phyloP scores from a whole-genome alignment of 441 rosid genomes.

The Populus hybrid region DNA sequence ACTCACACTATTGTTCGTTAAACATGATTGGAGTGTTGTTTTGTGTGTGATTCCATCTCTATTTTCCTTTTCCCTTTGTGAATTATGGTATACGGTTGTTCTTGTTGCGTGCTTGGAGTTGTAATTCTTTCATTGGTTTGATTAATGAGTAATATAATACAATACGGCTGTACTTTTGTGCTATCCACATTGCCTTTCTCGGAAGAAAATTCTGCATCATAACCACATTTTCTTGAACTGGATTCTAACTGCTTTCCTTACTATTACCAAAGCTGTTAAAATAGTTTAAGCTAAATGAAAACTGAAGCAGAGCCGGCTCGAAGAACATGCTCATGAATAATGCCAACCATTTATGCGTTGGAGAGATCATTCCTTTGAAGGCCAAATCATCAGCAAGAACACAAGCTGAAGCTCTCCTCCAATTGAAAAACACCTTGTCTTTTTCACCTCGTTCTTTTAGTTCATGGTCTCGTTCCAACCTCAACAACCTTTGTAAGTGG shows the following conservation, averaged over 20 bases:
- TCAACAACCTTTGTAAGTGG: constrained; percentile 52
- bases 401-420: constrained; percentile 58
- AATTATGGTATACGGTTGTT: background rate
- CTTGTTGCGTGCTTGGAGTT: constrained; percentile 4
- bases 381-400: constrained; percentile 34
- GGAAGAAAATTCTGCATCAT: background rate
- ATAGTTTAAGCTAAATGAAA: background rate
- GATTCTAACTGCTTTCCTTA: background rate
- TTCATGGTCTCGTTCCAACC: constrained; percentile 37
- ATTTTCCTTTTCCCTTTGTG: background rate
- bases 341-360: constrained; percentile 19
- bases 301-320: background rate
- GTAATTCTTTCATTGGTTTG: constrained; percentile 17
- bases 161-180: background rate
- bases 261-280: background rate
- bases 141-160: background rate
- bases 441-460: constrained; percentile 28
- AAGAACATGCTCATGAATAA: background rate
- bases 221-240: background rate
- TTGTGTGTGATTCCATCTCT: background rate
- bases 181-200: background rate
- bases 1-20: background rate
- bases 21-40: background rate
- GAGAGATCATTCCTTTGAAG: constrained; percentile 35
- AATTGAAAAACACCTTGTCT: constrained; percentile 42